Conservation (phyloP, 352 stramenopile species). For the Phytophthora hybrid region DNA sequence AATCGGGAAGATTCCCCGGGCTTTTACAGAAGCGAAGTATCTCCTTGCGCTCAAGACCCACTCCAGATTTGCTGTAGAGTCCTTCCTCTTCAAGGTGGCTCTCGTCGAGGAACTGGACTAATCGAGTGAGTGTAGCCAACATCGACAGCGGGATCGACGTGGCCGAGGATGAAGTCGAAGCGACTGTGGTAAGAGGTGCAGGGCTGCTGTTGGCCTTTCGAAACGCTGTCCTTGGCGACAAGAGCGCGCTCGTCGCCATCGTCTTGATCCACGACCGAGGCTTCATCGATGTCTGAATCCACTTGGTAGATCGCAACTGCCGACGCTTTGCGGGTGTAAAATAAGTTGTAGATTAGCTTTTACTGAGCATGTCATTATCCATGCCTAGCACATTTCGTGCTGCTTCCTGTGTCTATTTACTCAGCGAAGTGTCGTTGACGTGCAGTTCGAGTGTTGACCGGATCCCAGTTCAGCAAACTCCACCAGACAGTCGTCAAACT, state of each 20-base stretch:
- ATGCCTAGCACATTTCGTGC: neutral
- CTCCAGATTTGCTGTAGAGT: slow-evolving; percentile 53
- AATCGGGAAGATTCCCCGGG: slow-evolving; percentile 37
- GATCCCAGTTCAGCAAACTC: neutral
- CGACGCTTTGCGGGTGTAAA: slow-evolving; percentile 29
- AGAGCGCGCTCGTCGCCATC: slow-evolving; percentile 27
- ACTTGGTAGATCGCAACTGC: slow-evolving; percentile 19
- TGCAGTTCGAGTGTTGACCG: slow-evolving; percentile 9
- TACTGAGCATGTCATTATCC: neutral
- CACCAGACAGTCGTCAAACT: slow-evolving; percentile 63
- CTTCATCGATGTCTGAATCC: slow-evolving; percentile 34
- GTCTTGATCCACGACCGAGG: slow-evolving; percentile 39
- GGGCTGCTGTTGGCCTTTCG: slow-evolving; percentile 25
- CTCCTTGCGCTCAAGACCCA: slow-evolving; percentile 32
- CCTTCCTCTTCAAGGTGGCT: slow-evolving; percentile 56
- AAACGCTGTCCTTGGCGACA: slow-evolving; percentile 30
- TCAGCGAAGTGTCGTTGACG: slow-evolving; percentile 4
- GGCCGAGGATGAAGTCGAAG: neutral
- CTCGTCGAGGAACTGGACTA: slow-evolving; percentile 58
- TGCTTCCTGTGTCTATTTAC: neutral
- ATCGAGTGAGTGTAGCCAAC: slow-evolving; percentile 41
- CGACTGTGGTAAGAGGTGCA: neutral
- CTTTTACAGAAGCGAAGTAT: slow-evolving; percentile 32
- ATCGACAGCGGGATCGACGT: slow-evolving; percentile 44
- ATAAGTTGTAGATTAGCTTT: slow-evolving; percentile 5